A percentile compares a stretch with the other conserved stretches of the same genome.
These are phyloP conservation scores for Amanita rubescens DNA, from an alignment of 768 basidiomycete genomes.

Conservation along the genomic window DNA sequence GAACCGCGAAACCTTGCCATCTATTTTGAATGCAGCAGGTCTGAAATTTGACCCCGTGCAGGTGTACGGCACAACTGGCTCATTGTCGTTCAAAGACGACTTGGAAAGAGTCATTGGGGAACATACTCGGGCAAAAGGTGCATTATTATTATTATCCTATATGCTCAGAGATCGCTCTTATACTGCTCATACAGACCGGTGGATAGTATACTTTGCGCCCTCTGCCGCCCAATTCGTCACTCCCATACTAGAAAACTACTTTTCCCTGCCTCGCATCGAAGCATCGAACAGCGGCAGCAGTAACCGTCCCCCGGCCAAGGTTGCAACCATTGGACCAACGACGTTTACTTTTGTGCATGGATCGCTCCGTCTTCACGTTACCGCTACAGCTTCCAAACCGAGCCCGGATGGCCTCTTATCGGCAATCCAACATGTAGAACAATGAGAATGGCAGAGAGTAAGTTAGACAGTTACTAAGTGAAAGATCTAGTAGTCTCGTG, in stretches of 20 bases:
- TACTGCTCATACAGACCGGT: constrained; percentile 33
- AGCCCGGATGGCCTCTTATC: constrained; percentile 42
- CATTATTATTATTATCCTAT: not conserved
- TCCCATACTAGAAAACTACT: constrained; percentile 40
- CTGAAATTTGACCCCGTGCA: constrained; percentile 44
- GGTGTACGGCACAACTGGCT: constrained; percentile 65
- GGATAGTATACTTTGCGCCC: constrained; percentile 77
- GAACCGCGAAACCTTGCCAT: constrained; percentile 61
- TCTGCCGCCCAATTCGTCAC: constrained; percentile 54
- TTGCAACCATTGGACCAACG: constrained; percentile 67
- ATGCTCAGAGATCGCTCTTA: not conserved
- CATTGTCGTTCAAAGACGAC: constrained; percentile 38
- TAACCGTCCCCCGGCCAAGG: constrained; percentile 15
- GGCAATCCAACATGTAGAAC: constrained; percentile 17
- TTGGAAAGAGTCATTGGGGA: constrained; percentile 19
- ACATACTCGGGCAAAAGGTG: not conserved
- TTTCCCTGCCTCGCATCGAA: constrained; percentile 25
- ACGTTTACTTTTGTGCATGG: constrained; percentile 46
- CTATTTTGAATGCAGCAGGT: constrained; percentile 36
- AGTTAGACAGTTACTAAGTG: too few relatives aligned
- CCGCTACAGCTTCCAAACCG: constrained; percentile 49
- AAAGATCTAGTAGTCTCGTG: too few relatives aligned
- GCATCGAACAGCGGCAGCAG: not conserved
- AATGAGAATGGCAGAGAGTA: not conserved
- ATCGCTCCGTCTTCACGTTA: constrained; percentile 39